phyloP scores from a whole-genome alignment of 495 filamentous ascomycete species.

The Hypoxylon lienhwacheense region DNA sequence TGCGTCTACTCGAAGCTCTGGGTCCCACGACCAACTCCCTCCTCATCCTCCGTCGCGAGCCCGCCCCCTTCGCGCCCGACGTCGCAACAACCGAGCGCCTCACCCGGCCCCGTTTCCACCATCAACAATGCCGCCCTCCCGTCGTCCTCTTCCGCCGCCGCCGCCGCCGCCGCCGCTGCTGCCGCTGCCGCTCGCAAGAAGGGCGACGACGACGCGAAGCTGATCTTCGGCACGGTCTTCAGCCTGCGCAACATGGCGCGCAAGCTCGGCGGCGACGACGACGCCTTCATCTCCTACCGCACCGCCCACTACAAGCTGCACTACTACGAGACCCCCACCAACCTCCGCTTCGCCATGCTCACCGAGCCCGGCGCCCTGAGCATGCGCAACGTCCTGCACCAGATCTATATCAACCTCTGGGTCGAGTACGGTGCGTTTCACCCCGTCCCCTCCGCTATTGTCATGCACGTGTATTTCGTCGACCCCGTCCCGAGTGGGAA shows the following conservation, averaged over 20 bases:
- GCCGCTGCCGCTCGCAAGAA: background rate
- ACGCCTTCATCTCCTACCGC: conserved; percentile 87
- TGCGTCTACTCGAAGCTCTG: conserved; percentile 94
- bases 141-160: background rate
- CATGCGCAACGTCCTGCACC: conserved; percentile 90
- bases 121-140: background rate
- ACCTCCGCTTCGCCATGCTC: conserved; percentile 93
- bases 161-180: background rate
- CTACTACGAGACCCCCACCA: conserved; percentile 97
- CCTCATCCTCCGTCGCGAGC: conserved; percentile 16
- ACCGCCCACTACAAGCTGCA: conserved; percentile 97
- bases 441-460: background rate
- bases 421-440: conserved; percentile 82
- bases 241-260: conserved; percentile 95
- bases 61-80: conserved; percentile 14
- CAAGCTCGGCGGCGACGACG: conserved; percentile 87
- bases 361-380: conserved; percentile 87
- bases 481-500: no score
- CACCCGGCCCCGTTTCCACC: background rate
- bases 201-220: conserved; percentile 78
- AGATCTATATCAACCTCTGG: conserved; percentile 97
- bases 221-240: conserved; percentile 96
- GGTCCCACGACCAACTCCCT: conserved; percentile 37
- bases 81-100: conserved; percentile 15
- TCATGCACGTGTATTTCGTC: no score